Base-by-base conservation (phyloP, 2,329 filamentous ascomycete species). In the Trichoderma afroharzianum region DNA sequence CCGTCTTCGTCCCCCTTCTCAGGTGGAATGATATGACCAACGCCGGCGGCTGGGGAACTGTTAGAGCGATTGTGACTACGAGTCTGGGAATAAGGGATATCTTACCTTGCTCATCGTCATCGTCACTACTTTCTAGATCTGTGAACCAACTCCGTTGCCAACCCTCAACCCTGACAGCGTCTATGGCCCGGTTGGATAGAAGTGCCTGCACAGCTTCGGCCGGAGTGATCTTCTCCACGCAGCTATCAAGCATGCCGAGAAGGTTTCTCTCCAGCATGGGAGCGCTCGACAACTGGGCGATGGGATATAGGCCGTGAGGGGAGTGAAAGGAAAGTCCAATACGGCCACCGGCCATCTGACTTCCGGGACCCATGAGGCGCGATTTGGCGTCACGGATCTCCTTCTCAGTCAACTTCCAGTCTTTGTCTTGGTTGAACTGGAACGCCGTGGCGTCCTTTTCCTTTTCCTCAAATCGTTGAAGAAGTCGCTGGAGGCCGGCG, bases 291-390 rank as follows among this genome's bases (percentile, higher is more conserved):
- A 69, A 26, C 21, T 69, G 67, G 15, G 12, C 57, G 5, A 69
- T 69, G 30, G 57, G 57, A 6, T 53, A 28, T 6, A 73, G 55
- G 26, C 58, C 50, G 24, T 74, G 73, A 3, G 71, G 50, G 6
- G 63, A 36, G 14, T 62, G 18, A 11, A 58, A 58, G 5, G 64
- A 71, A 15, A 74, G 55, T 6, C 67, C 53, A 53, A 68, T 73
- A 6, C 55, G 70, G 28, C 68, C 71, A 21, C 62, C 50, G 3
- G 73, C 72, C n/a, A 73, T 61, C 15, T 68, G 64, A 5, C 50
- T 67, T 12, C 53, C 62, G 14, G 73, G 73, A 3, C 73, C 73
- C 57, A 72, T 69, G 6, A n/a, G 43, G 4, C 43, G 63, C 30
- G 32, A 39, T 33, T 71, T 70, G 28, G 70, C 53, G 26, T 62